phyloP scores from a whole-genome alignment of 2,329 filamentous ascomycete genomes.

The Phyllachora maydis region DNA sequence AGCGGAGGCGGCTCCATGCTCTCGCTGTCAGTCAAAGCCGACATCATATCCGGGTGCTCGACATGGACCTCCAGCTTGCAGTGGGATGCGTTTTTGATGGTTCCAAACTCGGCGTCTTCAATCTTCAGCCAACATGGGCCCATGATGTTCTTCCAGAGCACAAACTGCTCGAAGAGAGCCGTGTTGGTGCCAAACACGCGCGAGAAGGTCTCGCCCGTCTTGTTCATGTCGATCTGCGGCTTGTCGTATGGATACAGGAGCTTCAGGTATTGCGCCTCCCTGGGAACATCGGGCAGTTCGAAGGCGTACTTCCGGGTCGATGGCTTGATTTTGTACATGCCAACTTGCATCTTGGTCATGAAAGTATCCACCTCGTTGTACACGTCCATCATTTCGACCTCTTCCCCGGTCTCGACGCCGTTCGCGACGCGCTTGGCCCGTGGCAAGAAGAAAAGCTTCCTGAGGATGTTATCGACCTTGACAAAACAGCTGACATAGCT shows the following conservation, averaged over 20 bases:
- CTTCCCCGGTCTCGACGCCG: conserved; percentile 51
- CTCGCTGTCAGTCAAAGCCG: conserved; percentile 54
- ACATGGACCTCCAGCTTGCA: conserved; percentile 87
- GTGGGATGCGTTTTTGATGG: conserved; percentile 83
- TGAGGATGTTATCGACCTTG: conserved; percentile 83
- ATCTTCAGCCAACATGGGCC: conserved; percentile 95
- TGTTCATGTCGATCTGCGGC: conserved; percentile 46
- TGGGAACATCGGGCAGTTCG: conserved; percentile 70
- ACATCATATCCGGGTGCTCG: conserved; percentile 56
- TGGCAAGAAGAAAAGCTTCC: conserved; percentile 85
- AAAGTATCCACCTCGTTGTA: conserved; percentile 74
- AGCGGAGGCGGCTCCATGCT: conserved; percentile 67
- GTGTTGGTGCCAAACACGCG: conserved; percentile 89
- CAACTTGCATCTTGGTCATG: conserved; percentile 73
- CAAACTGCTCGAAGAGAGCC: conserved; percentile 90
- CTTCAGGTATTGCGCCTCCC: conserved; percentile 81
- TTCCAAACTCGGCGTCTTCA: conserved; percentile 60
- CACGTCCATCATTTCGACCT: conserved; percentile 72
- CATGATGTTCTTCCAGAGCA: conserved; percentile 98
- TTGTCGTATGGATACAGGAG: conserved; percentile 91
- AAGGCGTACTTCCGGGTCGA: conserved; percentile 89
- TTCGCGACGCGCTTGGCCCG: conserved; percentile 36
- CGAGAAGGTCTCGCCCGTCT: conserved; percentile 74
- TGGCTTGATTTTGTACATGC: conserved; percentile 83
- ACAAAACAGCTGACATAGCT: conserved; percentile 80